Evolutionary conservation across 139 green algal species (phyloP), one percentile per base, ranked within the genome.

Genomic region (Asterochloris erici): DNA sequence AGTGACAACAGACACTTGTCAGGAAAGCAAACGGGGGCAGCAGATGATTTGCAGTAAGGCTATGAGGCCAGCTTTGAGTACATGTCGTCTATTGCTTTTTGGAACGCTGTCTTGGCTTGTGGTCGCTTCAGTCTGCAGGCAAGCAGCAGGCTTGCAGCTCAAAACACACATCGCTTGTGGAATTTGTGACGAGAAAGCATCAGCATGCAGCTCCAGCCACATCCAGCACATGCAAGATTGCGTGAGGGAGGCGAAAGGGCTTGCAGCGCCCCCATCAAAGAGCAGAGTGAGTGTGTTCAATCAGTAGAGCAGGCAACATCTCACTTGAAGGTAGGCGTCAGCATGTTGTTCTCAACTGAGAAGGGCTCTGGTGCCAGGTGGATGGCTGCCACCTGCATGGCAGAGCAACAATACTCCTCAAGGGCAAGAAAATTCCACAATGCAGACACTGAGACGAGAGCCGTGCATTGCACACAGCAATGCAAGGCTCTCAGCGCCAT

Each of bases 301-400:
- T 15, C 95, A 83, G 38, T 6, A 54, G 6, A 54, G 38, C 38
- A 54, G 38, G 6, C 38, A 54, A 54, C 38, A 54, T 54, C 38
- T 54, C 38, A 54, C 87, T 98, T 98, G 88, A 98, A 98, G 19
- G 95, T 98, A 63, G 96, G 96, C 0, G 93, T 96, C 79, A 95
- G 79, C 68, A 96, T 73, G 2, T 86, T 90, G 82, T 98, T 98
- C 77, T 99, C 96, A 17, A 98, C 92, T 0, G 83, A 91, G 86
- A 99, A 98, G 0, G 85, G 84, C 86, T 98, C 96, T 0, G 89
- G 86, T 64, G 89, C 60, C 29, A 99, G 83, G 62, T 92, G 85
- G 70, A 97, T 81, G 16, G 93, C 89, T 2, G 90, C 86, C 17
- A 96, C 91, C 88, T 94, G 91, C 63, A 79, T 19, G 63, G 24